These are phyloP conservation scores for Rhizophlyctis rosea DNA, from an alignment of 192 early-diverging fungal genomes.

Conservation along the genomic window DNA sequence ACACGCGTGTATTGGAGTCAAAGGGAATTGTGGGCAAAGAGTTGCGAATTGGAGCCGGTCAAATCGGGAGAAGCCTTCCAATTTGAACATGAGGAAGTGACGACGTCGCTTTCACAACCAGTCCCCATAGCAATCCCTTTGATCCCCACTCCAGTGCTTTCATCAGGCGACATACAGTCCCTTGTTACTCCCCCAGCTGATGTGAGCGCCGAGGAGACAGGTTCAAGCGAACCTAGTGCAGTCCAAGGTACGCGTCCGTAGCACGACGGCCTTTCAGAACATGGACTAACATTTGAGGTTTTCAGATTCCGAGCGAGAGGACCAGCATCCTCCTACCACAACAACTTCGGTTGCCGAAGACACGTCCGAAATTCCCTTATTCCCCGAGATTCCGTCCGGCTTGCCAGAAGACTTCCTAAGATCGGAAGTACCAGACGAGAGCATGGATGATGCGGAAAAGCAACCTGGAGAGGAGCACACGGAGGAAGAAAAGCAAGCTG, in stretches of 20 bases:
- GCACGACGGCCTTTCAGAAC: no score
- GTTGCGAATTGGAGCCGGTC: constrained; percentile 6
- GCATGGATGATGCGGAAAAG: neutral
- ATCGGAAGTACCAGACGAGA: neutral
- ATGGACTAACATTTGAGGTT: no score
- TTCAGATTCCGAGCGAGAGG: no score
- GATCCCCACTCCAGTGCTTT: neutral
- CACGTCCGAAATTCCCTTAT: no score
- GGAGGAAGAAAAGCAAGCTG: neutral
- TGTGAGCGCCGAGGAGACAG: neutral
- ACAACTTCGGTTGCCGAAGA: no score
- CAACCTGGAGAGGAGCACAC: neutral
- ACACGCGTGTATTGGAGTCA: constrained; percentile 24
- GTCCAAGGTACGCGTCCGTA: neutral
- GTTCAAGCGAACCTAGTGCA: neutral
- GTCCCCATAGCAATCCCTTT: neutral
- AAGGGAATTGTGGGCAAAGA: constrained; percentile 11
- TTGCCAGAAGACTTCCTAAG: no score
- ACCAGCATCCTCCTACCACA: no score
- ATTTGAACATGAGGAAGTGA: neutral
- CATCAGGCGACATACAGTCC: neutral
- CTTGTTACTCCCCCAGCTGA: neutral
- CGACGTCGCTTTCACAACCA: no score
- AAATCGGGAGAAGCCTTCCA: neutral
- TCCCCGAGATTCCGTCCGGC: no score